Evolutionary conservation across 2,329 filamentous ascomycete species (phyloP), one percentile per base, ranked within the genome.

Genomic region (Phaeophleospora eucalypticola): DNA sequence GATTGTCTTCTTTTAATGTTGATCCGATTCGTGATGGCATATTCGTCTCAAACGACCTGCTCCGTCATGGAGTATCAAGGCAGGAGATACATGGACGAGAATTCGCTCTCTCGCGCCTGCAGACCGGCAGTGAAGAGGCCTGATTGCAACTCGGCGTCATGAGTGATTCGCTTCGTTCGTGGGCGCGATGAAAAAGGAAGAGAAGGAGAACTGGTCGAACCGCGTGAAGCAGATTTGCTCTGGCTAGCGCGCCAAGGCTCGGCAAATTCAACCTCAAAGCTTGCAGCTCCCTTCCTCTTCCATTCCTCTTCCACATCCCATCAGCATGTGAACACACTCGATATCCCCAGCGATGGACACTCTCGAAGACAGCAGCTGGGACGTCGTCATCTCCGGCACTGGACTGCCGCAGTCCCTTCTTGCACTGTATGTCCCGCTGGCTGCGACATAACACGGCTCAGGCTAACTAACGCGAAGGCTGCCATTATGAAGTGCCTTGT

Each of bases 401-500:
- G 75, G 75, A 42, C 58, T 78, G 45, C 70, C 72, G 54, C 73
- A 77, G 60, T 77, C 74, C 51, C 66, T 79, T 29, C 71, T 79
- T 46, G 75, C 75, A 53, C 65, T 77, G 75, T 79, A 75, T 52
- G 72, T 70, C 47, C 45, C 32, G 35, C 46, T 46, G 43, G 41
- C 45, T 36, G 38, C 43, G 33, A 38, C 48, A 43, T 38, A 18
- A 33, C 45, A 41, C 46, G 48, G 40, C 54, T 53, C 58, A 58
- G 56, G 59, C 82, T 86, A 81, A 87, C 84, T 87, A 80, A 89
- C 83, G 68, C 71, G 41, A 84, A 62, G 58, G 37, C 45, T 54
- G 79, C 70, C 12, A 6, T 29, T 65, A 54, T 70, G 57, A 78
- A 97, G 91, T 78, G 86, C 91, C 62, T 79, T 97, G 60, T 97